Percentiles rank a stretch among this genome's conserved stretches.
Conservation (phyloP, 2,329 filamentous ascomycete genomes). For the Chalaropsis thielavioides region DNA sequence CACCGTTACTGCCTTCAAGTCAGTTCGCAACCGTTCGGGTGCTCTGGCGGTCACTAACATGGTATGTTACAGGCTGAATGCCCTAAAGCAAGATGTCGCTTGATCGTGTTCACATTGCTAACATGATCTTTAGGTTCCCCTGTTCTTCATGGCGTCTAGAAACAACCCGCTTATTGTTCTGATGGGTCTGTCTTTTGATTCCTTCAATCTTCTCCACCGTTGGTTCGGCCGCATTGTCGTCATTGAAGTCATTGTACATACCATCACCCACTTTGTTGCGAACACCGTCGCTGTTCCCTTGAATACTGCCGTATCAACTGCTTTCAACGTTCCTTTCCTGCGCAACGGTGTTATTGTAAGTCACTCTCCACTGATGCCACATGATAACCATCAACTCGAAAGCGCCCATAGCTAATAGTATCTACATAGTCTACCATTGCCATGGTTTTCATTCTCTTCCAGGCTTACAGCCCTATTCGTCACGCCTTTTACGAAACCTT, state of each 20-base stretch:
- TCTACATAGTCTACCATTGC: constrained; percentile 38
- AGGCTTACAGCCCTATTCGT: constrained; percentile 54
- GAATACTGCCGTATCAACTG: constrained; percentile 8
- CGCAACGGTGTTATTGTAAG: constrained; percentile 8
- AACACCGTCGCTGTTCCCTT: constrained; percentile 6
- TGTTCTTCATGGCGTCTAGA: constrained; percentile 74
- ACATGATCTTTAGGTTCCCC: constrained; percentile 33
- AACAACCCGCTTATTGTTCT: constrained; percentile 83
- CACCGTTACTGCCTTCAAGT: constrained; percentile 35
- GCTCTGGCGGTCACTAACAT: constrained; percentile 78
- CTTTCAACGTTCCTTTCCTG: constrained; percentile 13
- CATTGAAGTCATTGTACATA: constrained; percentile 53
- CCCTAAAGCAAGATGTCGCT: background rate
- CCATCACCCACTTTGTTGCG: constrained; percentile 26
- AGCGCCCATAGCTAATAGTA: background rate
- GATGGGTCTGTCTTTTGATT: constrained; percentile 83
- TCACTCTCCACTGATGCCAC: too few species aligned
- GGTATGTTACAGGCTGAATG: constrained; percentile 33
- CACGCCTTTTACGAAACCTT: constrained; percentile 72
- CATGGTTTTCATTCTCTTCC: constrained; percentile 48
- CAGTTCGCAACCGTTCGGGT: constrained; percentile 67
- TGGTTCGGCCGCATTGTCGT: constrained; percentile 69
- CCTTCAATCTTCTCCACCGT: constrained; percentile 62
- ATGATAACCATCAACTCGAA: constrained; percentile 9
- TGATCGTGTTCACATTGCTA: background rate